Evolutionary conservation across 257 asterid species (phyloP), one percentile per base, ranked within the genome.

Genomic region (Ehretia macrophylla): DNA sequence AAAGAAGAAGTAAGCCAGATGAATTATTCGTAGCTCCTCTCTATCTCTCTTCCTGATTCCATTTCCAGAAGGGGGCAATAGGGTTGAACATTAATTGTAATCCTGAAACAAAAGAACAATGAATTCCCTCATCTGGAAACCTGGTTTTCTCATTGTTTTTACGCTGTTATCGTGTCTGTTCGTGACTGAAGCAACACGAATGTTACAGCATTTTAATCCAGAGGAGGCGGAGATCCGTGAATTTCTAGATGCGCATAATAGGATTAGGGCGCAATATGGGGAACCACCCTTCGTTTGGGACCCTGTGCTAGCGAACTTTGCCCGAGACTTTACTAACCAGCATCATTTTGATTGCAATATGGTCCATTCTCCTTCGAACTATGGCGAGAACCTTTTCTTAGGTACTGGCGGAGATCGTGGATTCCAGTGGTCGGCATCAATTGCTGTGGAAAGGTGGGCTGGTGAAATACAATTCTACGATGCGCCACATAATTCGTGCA

Each of bases 301-400:
- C 27, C 10, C 16, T 1, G 14, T 47, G 9, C 14, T 68, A 13
- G 63, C 51, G 11, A 9, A 6, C 32, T 60, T 53, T 8, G 67
- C 68, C 23, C n/a, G 10, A 8, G 10, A 19, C 32, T 60, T 54
- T 12, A 62, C 67, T 2, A 17, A 19, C 37, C 11, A 53, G 20
- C 66, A 67, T 0, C 32, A 50, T 19, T 32, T 13, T 1, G 63
- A 68, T 17, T 68, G 73, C 59, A 0, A 48, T 0, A 22, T 68
- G 46, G 51, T 45, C 46, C 86, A 76, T 56, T 5, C 47, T 83
- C 95, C 13, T n/a, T 23, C 1, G 85, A 87, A 0, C 70, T 85
- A 80, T 12, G 90, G 90, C 0, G 95, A 85, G 52, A 85, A 83
- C 66, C 58, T 85, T 4, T 88, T 88, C 46, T 73, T 76, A 72